These are phyloP conservation scores for Penicillium psychrofluorescens DNA, from an alignment of 495 filamentous ascomycete species.

Conservation along the genomic window DNA sequence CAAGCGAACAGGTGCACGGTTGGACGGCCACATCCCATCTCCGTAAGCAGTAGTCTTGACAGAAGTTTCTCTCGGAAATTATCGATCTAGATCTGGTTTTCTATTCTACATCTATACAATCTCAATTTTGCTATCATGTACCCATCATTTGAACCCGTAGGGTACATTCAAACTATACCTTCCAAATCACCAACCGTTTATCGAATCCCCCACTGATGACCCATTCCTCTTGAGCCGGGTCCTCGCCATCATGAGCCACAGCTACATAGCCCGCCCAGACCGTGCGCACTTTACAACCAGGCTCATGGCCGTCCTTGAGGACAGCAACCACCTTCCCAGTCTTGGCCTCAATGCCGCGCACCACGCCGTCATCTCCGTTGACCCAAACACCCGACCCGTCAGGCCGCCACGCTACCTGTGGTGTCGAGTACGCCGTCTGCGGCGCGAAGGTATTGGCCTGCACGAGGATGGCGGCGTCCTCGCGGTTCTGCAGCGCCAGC, in stretches of 20 bases:
- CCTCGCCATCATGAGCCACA: conserved; percentile 17
- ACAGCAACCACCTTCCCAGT: conserved; percentile 49
- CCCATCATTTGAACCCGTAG: background rate
- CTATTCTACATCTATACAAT: background rate
- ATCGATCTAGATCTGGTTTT: no score
- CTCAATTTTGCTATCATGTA: background rate
- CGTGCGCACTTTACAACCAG: conserved; percentile 56
- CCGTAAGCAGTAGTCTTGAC: conserved; percentile 15
- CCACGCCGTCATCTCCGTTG: conserved; percentile 60
- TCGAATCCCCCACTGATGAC: conserved; percentile 66
- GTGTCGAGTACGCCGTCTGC: conserved; percentile 62
- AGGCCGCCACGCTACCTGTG: conserved; percentile 57
- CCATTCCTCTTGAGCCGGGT: conserved; percentile 38
- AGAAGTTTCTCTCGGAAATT: background rate
- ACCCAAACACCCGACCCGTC: conserved; percentile 61
- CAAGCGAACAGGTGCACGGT: conserved; percentile 79
- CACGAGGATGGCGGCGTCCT: conserved; percentile 52
- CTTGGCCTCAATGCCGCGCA: conserved; percentile 55
- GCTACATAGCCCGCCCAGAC: conserved; percentile 55
- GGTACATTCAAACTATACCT: conserved; percentile 7
- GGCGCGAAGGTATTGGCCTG: conserved; percentile 56
- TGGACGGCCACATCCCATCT: conserved; percentile 59
- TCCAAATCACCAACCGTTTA: conserved; percentile 57
- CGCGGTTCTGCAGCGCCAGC: conserved; percentile 45
- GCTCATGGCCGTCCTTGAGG: conserved; percentile 48